Conservation (phyloP, 768 basidiomycete genomes). For the Filobasidium wieringae region DNA sequence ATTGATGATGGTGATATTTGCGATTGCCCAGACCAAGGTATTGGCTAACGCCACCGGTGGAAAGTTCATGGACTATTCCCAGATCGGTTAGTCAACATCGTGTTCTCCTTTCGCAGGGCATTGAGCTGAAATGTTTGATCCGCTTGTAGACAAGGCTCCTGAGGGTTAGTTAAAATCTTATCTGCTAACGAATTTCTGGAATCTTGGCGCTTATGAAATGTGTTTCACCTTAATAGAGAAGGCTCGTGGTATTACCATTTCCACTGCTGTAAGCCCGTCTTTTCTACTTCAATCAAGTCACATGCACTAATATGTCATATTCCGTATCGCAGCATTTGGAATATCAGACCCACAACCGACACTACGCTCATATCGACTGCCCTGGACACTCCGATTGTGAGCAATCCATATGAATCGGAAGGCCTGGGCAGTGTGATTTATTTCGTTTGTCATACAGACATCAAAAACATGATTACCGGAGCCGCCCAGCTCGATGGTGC, state of each 20-base stretch:
- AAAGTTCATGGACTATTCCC: conserved; percentile 84
- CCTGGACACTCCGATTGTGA: conserved; percentile 75
- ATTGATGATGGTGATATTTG: background rate
- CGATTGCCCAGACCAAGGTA: conserved; percentile 56
- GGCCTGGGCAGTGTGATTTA: background rate
- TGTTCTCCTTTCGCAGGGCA: background rate
- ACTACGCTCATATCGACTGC: conserved; percentile 97
- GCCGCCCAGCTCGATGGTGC: conserved; percentile 85
- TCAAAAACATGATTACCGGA: conserved; percentile 90
- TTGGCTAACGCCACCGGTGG: conserved; percentile 60
- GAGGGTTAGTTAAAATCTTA: conserved; percentile 47
- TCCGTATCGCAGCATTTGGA: conserved; percentile 58
- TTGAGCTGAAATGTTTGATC: background rate
- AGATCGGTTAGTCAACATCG: conserved; percentile 45
- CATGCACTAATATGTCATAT: background rate
- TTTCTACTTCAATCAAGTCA: background rate
- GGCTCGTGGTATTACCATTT: conserved; percentile 98
- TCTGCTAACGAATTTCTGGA: background rate
- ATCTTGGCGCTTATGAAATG: too few relatives aligned
- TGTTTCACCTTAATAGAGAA: conserved; percentile 47
- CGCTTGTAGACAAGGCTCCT: conserved; percentile 70
- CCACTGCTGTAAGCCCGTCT: conserved; percentile 53
- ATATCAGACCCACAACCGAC: conserved; percentile 78
- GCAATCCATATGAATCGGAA: conserved; percentile 31
- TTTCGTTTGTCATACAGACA: conserved; percentile 2